Percentiles rank a stretch among this genome's conserved stretches.
phyloP scores from a whole-genome alignment of 345 rosid species.

The Pistacia vera region DNA sequence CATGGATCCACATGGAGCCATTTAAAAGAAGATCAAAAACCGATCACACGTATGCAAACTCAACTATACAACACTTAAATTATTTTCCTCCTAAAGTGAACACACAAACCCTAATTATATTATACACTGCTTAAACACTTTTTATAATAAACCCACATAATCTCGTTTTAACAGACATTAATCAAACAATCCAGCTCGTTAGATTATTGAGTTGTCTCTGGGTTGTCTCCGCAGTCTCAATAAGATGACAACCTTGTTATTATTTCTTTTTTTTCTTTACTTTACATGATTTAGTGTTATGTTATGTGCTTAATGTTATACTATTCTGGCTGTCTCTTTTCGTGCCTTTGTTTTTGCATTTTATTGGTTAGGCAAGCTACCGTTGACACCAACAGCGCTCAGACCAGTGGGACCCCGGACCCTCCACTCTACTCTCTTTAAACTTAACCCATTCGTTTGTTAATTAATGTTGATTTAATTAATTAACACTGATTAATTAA shows the following conservation, averaged over 20 bases:
- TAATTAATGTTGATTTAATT: too few relatives aligned
- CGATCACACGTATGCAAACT: constrained; percentile 2
- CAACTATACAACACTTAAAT: neutral
- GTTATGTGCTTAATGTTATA: neutral
- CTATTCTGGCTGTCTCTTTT: neutral
- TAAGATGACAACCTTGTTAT: constrained; percentile 26
- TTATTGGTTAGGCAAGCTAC: neutral
- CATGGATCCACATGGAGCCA: constrained; percentile 12
- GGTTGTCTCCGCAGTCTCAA: constrained; percentile 27
- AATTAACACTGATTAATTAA: neutral
- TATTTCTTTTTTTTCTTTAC: neutral
- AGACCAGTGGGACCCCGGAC: constrained; percentile 1
- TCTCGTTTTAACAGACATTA: constrained; percentile 1
- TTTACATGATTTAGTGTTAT: neutral
- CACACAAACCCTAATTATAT: neutral
- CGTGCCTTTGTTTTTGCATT: neutral
- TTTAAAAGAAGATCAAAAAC: neutral
- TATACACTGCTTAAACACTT: too few relatives aligned
- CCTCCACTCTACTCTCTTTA: neutral
- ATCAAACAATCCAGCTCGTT: constrained; percentile 19
- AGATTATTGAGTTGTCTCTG: constrained; percentile 19
- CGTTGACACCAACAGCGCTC: constrained; percentile 13
- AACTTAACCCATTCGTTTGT: neutral
- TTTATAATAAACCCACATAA: neutral
- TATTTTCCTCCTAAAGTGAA: neutral